phyloP scores from a whole-genome alignment of 768 basidiomycete species.

The Phylloporus sp. region DNA sequence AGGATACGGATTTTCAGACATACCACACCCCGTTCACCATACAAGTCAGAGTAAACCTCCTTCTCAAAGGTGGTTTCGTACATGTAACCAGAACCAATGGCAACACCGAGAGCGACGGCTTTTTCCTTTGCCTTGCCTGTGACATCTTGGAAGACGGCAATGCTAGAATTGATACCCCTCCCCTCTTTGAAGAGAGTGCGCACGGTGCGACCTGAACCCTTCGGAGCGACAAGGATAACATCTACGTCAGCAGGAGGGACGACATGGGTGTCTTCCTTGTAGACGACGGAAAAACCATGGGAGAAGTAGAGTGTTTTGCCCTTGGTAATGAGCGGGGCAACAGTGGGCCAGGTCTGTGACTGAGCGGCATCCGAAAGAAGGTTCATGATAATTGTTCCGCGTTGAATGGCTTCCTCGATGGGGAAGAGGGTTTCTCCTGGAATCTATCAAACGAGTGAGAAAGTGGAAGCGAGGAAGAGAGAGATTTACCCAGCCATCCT shows the following conservation, averaged over 20 bases:
- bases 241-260: slow-evolving; percentile 90
- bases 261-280: slow-evolving; percentile 95
- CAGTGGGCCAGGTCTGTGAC: slow-evolving; percentile 85
- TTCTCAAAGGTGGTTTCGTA: slow-evolving; percentile 99
- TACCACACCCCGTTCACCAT: slow-evolving; percentile 99
- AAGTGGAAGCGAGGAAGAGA: background rate
- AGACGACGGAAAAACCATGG: slow-evolving; percentile 98
- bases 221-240: slow-evolving; percentile 98
- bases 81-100: slow-evolving; percentile 93
- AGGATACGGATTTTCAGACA: slow-evolving; percentile 33
- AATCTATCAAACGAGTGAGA: slow-evolving; percentile 44
- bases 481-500: slow-evolving; percentile 88
- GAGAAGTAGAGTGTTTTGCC: slow-evolving; percentile 99
- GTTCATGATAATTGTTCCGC: slow-evolving; percentile 99
- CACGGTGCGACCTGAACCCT: slow-evolving; percentile 98
- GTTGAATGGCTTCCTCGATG: slow-evolving; percentile 95
- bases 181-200: slow-evolving; percentile 99
- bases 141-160: slow-evolving; percentile 97
- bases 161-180: slow-evolving; percentile 92
- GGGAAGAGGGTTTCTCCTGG: slow-evolving; percentile 97
- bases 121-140: slow-evolving; percentile 98
- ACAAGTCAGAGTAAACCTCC: slow-evolving; percentile 99
- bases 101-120: slow-evolving; percentile 92
- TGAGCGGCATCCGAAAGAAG: slow-evolving; percentile 99
- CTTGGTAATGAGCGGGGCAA: slow-evolving; percentile 96